Evolutionary conservation across 345 rosid species (phyloP).

Genomic region (Populus nigra): DNA sequence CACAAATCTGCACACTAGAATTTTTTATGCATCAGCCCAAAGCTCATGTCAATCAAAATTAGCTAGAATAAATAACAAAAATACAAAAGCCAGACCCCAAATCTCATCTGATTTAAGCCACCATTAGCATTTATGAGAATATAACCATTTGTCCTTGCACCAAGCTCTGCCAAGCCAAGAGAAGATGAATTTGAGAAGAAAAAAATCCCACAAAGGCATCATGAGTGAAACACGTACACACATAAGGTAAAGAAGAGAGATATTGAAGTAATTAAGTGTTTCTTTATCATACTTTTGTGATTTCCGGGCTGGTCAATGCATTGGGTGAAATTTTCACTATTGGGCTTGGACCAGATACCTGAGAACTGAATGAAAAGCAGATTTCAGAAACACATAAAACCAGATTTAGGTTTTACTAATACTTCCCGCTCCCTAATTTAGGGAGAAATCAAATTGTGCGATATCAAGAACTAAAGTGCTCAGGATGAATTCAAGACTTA

Average conservation of each 20-base stretch:
- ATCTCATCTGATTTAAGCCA: constrained; percentile 99
- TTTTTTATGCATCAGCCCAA: constrained; percentile 42
- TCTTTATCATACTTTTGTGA: constrained; percentile 56
- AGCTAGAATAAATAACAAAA: constrained; percentile 24
- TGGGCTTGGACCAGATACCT: constrained; percentile 84
- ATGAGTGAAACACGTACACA: background rate
- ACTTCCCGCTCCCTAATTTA: background rate
- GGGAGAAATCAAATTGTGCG: background rate
- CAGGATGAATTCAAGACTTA: constrained; percentile 38
- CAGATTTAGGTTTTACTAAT: background rate
- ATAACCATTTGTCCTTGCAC: constrained; percentile 72
- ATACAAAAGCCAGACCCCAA: constrained; percentile 85
- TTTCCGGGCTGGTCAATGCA: constrained; percentile 58
- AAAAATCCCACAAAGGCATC: background rate
- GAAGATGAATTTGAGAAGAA: background rate
- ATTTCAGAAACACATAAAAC: constrained; percentile 9
- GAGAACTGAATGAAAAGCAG: constrained; percentile 49
- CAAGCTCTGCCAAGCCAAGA: constrained; percentile 56
- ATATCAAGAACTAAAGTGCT: background rate
- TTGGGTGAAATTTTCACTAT: constrained; percentile 72
- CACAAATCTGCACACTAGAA: constrained; percentile 91
- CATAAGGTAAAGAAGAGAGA: background rate
- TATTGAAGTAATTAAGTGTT: background rate
- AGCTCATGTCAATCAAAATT: background rate
- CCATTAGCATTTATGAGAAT: constrained; percentile 90